Evolutionary conservation across 1,284 basidiomycete species (phyloP).

Genomic region (Ceratobasidium papillatum): DNA sequence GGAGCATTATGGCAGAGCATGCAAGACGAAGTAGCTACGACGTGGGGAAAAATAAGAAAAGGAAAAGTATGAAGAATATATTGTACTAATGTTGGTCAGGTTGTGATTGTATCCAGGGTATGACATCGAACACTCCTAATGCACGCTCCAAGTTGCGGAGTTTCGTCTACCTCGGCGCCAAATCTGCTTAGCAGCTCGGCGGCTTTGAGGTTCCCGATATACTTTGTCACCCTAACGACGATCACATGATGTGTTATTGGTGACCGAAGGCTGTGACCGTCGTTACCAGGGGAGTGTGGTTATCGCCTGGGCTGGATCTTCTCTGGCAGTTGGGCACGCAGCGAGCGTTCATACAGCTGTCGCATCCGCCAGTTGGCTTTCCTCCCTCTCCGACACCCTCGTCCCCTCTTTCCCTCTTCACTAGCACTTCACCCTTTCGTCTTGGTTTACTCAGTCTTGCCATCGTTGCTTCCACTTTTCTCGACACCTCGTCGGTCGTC

Average conservation of each 20-base stretch:
- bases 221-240: background rate
- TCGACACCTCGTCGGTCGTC: background rate
- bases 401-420: background rate
- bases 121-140: no score
- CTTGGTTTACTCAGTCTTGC: background rate
- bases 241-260: background rate
- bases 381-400: background rate
- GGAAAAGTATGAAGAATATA: no score
- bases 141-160: no score
- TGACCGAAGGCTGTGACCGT: background rate
- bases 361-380: background rate
- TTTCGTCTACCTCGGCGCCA: no score
- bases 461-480: background rate
- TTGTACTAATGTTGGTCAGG: no score
- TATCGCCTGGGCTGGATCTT: slow-evolving; percentile 34
- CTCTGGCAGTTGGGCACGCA: slow-evolving; percentile 33
- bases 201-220: no score
- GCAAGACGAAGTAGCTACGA: no score
- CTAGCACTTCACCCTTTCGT: background rate
- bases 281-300: slow-evolving; percentile 19
- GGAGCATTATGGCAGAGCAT: background rate
- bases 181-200: no score
- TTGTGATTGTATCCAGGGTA: no score
- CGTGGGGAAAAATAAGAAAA: no score
- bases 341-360: slow-evolving; percentile 22